Evolutionary conservation across 352 stramenopile species (phyloP), one percentile per base, ranked within the genome.

Genomic region (Globisporangium emineosum): DNA sequence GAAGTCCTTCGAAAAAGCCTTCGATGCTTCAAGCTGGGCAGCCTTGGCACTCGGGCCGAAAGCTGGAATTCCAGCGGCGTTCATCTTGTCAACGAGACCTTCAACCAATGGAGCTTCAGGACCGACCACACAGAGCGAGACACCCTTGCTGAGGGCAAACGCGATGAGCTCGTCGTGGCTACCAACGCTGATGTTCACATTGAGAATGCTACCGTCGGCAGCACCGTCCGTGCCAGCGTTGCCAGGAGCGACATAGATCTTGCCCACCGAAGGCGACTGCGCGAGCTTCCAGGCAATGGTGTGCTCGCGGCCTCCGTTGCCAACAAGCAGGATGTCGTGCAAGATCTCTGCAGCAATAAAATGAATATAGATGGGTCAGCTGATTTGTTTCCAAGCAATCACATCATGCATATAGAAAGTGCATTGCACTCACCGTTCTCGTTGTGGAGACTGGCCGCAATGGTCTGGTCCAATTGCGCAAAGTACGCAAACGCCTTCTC

Each of bases 1-100:
- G 65, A 99, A 99, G 68, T 99, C 96, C 86, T 99, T 99, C 66
- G 89, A 95, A 72, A 98, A 98, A 5, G 97, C 94, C 88, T 99
- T 99, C 62, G 94, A 99, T 30, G 96, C 97, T 83, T 99, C 98
- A 45, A 99, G 81, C 64, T 97, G 87, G 2, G 98, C 95, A 5
- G 97, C 98, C 51, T 93, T 86, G 63, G 91, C 91, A 53, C 79
- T 98, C 3, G 98, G 98, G 21, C 98, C 98, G 78, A 99, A 99
- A 47, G 88, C 91, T 56, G 91, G 86, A n/a, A 99, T 87, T 57
- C 93, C 88, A 13, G 90, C 90, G 12, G 85, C 78, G 42, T 82
- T 93, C 67, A 99, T 84, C 75, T 94, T 93, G 83, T 99, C 97
- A 13, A 94, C 94, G 33, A 99, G 82, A 51, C 97, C 98, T 55